phyloP scores from a whole-genome alignment of 2,329 filamentous ascomycete species.

The Aspergillus sp. region DNA sequence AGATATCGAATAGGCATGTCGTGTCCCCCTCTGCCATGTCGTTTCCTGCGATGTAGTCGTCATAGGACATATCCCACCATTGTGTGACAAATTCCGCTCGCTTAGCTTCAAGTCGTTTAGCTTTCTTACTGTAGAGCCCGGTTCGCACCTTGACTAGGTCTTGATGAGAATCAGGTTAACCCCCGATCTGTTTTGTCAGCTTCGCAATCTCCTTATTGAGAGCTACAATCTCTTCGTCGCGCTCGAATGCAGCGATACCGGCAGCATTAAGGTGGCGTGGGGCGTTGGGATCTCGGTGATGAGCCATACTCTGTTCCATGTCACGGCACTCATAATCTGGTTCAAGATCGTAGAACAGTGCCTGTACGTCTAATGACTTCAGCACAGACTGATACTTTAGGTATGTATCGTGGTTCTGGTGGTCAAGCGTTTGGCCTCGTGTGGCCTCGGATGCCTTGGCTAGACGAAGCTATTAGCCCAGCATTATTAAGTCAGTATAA shows the following conservation, averaged over 20 bases:
- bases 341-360: constrained; percentile 17
- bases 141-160: constrained; percentile 8
- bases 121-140: constrained; percentile 19
- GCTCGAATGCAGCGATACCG: constrained; percentile 11
- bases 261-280: constrained; percentile 17
- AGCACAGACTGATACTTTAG: constrained; percentile 20
- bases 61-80: constrained; percentile 19
- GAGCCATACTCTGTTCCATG: constrained; percentile 22
- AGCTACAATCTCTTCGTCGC: constrained; percentile 9
- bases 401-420: constrained; percentile 18
- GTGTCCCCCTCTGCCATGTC: constrained; percentile 16
- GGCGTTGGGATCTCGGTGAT: constrained; percentile 19
- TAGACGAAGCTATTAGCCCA: neutral
- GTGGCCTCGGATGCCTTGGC: constrained; percentile 14
- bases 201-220: constrained; percentile 16
- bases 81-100: constrained; percentile 14
- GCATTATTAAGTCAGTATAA: neutral
- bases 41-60: constrained; percentile 20
- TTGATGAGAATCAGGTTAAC: constrained; percentile 9
- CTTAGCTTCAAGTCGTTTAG: constrained; percentile 12
- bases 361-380: constrained; percentile 20
- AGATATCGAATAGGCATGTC: constrained; percentile 20
- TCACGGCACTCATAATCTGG: constrained; percentile 18
- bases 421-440: constrained; percentile 16
- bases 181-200: constrained; percentile 13